phyloP scores from a whole-genome alignment of 257 asterid species.

The Datura wrightii region DNA sequence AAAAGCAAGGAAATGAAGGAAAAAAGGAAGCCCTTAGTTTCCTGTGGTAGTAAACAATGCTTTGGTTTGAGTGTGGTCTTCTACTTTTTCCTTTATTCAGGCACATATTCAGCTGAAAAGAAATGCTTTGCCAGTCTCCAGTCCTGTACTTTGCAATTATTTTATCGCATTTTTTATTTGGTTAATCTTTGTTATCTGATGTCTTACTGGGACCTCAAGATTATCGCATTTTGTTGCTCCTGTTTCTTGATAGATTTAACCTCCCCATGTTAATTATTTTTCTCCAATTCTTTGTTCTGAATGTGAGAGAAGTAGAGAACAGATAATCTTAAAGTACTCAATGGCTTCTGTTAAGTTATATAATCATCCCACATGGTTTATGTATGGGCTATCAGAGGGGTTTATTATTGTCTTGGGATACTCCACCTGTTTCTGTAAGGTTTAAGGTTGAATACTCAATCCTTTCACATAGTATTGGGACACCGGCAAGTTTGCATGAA shows the following conservation, averaged over 20 bases:
- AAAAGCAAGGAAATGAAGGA: not conserved
- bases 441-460: not conserved
- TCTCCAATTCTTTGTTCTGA: not conserved
- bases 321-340: not conserved
- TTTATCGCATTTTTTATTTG: not conserved
- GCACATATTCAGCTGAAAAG: not conserved
- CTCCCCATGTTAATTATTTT: not conserved
- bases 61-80: not conserved
- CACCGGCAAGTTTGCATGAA: not conserved
- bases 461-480: not conserved
- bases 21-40: not conserved
- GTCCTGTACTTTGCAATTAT: not conserved
- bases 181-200: not conserved
- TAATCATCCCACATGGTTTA: not conserved
- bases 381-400: not conserved
- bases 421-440: not conserved
- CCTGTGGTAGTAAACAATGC: constrained; percentile 20
- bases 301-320: not conserved
- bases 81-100: not conserved
- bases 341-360: not conserved
- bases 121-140: not conserved
- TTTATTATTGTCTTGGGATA: not conserved
- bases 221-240: not conserved
- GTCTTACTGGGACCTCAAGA: not conserved
- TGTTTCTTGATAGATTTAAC: not conserved